Evolutionary conservation across 164 flowering plant species (phyloP).

Genomic region (Santalum album): DNA sequence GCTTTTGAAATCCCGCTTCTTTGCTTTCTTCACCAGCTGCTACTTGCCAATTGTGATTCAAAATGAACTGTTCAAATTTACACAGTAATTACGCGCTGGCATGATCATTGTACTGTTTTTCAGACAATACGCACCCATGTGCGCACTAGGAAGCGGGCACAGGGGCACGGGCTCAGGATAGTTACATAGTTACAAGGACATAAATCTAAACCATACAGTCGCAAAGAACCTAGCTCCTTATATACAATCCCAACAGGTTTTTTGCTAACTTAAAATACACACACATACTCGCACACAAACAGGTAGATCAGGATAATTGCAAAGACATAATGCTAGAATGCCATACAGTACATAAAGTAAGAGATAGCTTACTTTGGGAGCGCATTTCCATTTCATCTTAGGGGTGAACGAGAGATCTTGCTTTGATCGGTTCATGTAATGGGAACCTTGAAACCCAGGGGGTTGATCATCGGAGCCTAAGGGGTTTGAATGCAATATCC

Average conservation of each 20-base stretch:
- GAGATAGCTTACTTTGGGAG: constrained; percentile 28
- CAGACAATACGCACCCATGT: neutral
- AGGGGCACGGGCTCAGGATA: too few species aligned
- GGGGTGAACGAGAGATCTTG: constrained; percentile 8
- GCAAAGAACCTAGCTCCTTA: too few species aligned
- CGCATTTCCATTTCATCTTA: constrained; percentile 28
- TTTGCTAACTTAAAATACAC: too few species aligned
- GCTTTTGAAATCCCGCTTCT: constrained; percentile 17
- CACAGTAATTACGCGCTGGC: neutral
- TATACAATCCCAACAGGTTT: too few species aligned
- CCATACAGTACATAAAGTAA: too few species aligned
- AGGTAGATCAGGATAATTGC: too few species aligned
- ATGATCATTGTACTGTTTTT: neutral
- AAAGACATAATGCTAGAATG: neutral
- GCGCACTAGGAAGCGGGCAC: too few species aligned
- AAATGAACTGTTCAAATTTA: constrained; percentile 15
- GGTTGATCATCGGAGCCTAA: constrained; percentile 9
- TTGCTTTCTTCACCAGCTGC: constrained; percentile 39
- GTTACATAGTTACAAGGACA: too few species aligned
- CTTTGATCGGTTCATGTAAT: constrained; percentile 3
- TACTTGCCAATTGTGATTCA: constrained; percentile 24
- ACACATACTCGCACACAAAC: too few species aligned
- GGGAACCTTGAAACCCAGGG: constrained; percentile 18
- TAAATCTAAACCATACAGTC: too few species aligned
- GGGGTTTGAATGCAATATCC: constrained; percentile 10